Conservation (phyloP, 352 stramenopile species). For the Globisporangium radiosum region DNA sequence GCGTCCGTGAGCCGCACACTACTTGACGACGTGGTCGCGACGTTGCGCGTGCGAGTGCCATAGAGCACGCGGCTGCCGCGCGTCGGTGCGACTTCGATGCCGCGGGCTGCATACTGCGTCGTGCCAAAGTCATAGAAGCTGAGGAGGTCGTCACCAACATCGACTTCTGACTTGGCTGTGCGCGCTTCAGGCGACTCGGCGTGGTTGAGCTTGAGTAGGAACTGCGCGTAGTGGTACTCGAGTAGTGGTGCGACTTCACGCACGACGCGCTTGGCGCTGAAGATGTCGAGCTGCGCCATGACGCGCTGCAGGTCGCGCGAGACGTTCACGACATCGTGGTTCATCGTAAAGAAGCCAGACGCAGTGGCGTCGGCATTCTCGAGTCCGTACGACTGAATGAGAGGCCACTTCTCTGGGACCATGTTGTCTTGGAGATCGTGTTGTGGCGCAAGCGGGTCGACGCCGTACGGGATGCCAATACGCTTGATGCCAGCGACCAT, state of each 20-base stretch:
- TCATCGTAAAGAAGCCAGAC: constrained; percentile 72
- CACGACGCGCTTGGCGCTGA: constrained; percentile 43
- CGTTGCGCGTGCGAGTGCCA: constrained; percentile 34
- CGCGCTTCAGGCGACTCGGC: constrained; percentile 38
- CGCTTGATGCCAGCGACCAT: constrained; percentile 43
- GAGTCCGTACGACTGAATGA: constrained; percentile 64
- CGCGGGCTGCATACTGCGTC: constrained; percentile 46
- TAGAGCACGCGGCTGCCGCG: constrained; percentile 59
- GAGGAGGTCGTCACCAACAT: constrained; percentile 58
- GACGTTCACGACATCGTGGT: constrained; percentile 57
- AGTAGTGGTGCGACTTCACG: constrained; percentile 50
- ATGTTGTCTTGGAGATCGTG: constrained; percentile 41
- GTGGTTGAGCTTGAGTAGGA: constrained; percentile 65
- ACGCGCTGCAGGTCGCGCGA: constrained; percentile 24
- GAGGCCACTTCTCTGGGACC: constrained; percentile 65
- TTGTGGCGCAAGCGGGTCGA: constrained; percentile 15
- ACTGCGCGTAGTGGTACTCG: constrained; percentile 52
- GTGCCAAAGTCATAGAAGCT: constrained; percentile 81
- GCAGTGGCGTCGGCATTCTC: constrained; percentile 21
- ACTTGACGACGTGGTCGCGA: constrained; percentile 27
- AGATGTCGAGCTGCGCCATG: constrained; percentile 46
- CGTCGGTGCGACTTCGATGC: constrained; percentile 17
- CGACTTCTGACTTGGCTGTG: constrained; percentile 34
- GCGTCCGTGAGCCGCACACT: constrained; percentile 27
- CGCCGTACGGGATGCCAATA: constrained; percentile 55